Base-by-base conservation (phyloP, 352 stramenopile genomes). In the Phytophthora citricola region DNA sequence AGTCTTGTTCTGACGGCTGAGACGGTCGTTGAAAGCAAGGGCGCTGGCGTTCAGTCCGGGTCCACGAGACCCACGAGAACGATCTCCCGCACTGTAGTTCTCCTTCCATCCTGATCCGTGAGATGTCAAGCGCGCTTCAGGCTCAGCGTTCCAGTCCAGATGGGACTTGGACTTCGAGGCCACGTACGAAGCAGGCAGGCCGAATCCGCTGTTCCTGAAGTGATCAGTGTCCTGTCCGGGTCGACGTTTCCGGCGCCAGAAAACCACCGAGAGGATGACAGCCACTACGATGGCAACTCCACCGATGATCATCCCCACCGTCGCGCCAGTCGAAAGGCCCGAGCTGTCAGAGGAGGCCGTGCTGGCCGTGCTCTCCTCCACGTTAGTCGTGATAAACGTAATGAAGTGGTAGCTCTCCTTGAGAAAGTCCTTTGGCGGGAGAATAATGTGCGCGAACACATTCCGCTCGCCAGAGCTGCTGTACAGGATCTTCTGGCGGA, bases 331-430 rank as follows among this genome's bases (percentile, higher is more conserved):
- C 1, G 79, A 88, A n/a, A 77, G 58, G 0, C 79, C 78, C 4
- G 59, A 71, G 4, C 46, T 73, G 1, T 55, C 48, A 9, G 49
- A 58, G 0, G 67, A 44, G 1, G 56, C 53, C n/a, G 17, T 43
- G 8, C 63, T 63, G 11, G 10, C 71, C 1, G 64, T 75, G 24
- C 69, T 64, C 2, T 15, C 55, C 51, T 76, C 69, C 17, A 76
- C 61, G 11, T 57, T 67, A 5, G 83, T 87, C 14, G 81, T 93
- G 29, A 83, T 78, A 66, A 91, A 93, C 34, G 81, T 85, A 47
- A 93, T 83, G 54, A 93, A 91, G 68, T 93, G 83, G 64, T 91
- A 93, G 29, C 79, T 90, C 63, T 85, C 62, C 32, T 85, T 65
- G 11, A 71, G 44, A n/a, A 74, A 82, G 53, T 90, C 75, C 49